Base-by-base conservation (phyloP, 176 grass and related monocot species). In the Lolium perenne region DNA sequence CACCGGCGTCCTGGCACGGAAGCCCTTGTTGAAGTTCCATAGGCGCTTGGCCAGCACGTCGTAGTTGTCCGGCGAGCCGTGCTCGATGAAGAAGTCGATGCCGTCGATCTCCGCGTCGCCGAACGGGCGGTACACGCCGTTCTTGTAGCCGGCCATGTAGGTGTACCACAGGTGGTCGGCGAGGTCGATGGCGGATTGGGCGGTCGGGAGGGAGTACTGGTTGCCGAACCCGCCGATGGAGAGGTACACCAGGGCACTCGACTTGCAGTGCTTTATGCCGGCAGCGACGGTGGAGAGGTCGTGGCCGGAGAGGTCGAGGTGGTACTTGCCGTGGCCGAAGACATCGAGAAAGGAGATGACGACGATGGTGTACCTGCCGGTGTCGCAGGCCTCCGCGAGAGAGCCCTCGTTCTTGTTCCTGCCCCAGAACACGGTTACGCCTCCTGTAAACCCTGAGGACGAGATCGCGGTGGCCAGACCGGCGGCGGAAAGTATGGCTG, bases 61-160 rank as follows among this genome's bases (percentile, higher is more conserved):
- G 48, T 82, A 81, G 62, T 53, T 48, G 0, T 81, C 14, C 46
- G 79, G 12, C 0, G 45, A n/a, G 63, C 62, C 79, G 2, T 22
- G 22, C 16, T 81, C 80, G 48, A 82, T 53, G 80, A 81, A 81
- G 62, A 81, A 53, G 79, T 81, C 79, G 47, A 81, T 1, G 62
- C 79, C 62, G 79, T 81, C 25, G 47, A 81, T 48, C 25, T 38
- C 26, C 3, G 26, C 80, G 29, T 55, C 80, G 48, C 63, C 80
- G 18, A 69, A 81, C 0, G 62, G 62, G 47, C 64, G 62, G 80
- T 2, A 10, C 1, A 53, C 63, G 25, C 48, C 80, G 1, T 10
- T 11, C 18, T 50, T 35, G 63, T 4, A 0, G 23, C 80, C 80
- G 6, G 45, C 48, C 3, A 69, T 20, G 80, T 38, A 13, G 29